Base-by-base conservation (phyloP, 108 stramenopile species). In the Aurantiochytrium sp. region DNA sequence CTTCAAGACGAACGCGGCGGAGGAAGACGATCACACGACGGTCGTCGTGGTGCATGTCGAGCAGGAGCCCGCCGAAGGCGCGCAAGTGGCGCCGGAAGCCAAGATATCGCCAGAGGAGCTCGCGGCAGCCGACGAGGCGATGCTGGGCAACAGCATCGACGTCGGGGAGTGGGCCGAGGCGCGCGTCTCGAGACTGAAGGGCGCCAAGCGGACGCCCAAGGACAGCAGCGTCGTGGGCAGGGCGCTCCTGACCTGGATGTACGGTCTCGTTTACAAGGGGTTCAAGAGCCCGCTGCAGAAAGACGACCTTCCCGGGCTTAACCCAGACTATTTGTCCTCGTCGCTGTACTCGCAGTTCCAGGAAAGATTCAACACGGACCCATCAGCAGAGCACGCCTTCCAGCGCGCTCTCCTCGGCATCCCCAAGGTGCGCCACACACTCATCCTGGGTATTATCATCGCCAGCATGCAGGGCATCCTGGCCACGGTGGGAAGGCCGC, bases 121-220 rank as follows among this genome's bases (percentile, higher is more conserved):
- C 42, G 45, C 45, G 10, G 73, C 73, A 34, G 73, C 73, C 5
- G 73, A 81, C 73, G 73, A 41, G 73, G 73, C 37, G 17, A 22
- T 81, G 42, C 45, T 81, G 42, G 42, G 73, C 45, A 48, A 81
- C 73, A 48, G 42, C 42, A 39, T 81, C 36, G 73, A 81, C 73
- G 21, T 48, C 10, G 73, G 73, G 10, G 73, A 81, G 45, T 81
- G 73, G 73, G 37, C 45, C 17, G 45, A 41, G 5, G 73, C 73
- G 37, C 37, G 59, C 27, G 45, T 12, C n/a, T 48, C 42, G 37
- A 22, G 73, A 5, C 10, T 19, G 21, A 81, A 48, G n/a, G 73
- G 73, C 12, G 42, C 45, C 42, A 1, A 81, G 24, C 12, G n/a
- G 42, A 48, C 73, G 10, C 73, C 73, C 10, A 48, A 81, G n/a